Percentiles rank a stretch among this genome's conserved stretches.
Conservation (phyloP, 495 filamentous ascomycete genomes). For the Friedmanniomyces simplex region DNA sequence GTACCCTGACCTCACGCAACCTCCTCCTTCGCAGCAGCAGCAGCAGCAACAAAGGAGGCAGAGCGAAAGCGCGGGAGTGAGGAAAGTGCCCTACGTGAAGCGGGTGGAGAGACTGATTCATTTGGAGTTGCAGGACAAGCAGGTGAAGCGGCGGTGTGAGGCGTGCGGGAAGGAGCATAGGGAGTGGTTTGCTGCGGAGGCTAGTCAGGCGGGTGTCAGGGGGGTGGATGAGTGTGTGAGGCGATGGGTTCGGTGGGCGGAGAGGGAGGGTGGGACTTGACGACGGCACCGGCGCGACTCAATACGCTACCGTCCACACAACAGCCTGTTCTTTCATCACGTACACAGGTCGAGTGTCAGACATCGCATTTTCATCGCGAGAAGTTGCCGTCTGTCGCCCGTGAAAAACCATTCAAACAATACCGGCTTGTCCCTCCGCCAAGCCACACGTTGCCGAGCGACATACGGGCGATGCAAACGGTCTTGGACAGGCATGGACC, state of each 20-base stretch:
- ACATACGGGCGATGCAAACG: background rate
- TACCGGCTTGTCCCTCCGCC: background rate
- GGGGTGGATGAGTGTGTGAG: conserved; percentile 75
- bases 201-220: conserved; percentile 55
- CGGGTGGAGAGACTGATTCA: conserved; percentile 88
- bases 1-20: conserved; percentile 15
- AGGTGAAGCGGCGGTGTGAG: conserved; percentile 57
- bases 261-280: too few species aligned
- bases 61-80: conserved; percentile 12
- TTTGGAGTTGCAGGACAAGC: conserved; percentile 64
- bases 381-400: background rate
- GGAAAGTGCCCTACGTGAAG: conserved; percentile 74
- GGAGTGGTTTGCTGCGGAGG: conserved; percentile 94
- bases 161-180: conserved; percentile 79
- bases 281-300: too few species aligned
- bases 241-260: conserved; percentile 77
- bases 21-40: too few species aligned
- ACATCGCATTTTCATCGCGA: background rate
- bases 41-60: conserved; percentile 10
- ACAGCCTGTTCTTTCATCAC: too few species aligned
- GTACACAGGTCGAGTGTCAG: too few species aligned
- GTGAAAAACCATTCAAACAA: background rate
- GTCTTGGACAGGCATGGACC: background rate
- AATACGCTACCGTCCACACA: too few species aligned
- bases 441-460: background rate